Conservation (phyloP, 2,329 filamentous ascomycete genomes). For the Aspergillus sp. region DNA sequence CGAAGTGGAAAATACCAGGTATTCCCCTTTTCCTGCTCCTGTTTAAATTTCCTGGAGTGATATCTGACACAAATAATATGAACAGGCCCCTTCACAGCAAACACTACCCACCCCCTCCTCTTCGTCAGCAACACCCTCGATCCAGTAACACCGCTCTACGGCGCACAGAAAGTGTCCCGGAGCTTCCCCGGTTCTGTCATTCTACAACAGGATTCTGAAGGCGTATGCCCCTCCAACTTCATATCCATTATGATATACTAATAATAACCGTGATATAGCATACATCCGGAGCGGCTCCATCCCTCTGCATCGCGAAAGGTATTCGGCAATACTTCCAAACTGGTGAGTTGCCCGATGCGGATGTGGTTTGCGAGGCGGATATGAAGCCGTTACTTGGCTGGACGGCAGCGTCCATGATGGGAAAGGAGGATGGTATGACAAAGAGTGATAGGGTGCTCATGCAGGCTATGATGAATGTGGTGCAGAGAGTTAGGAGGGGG, state of each 20-base stretch:
- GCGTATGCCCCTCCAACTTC: slow-evolving; percentile 22
- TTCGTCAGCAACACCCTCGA: slow-evolving; percentile 53
- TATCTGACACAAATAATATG: not conserved
- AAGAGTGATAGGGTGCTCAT: not conserved
- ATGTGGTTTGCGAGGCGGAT: slow-evolving; percentile 31
- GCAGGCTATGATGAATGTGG: not conserved
- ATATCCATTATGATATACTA: not conserved
- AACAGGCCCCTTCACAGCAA: slow-evolving; percentile 21
- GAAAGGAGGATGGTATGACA: not conserved
- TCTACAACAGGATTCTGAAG: slow-evolving; percentile 40
- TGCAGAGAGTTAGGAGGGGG: not conserved
- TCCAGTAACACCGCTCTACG: slow-evolving; percentile 51
- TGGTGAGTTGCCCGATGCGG: slow-evolving; percentile 30
- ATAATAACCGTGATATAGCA: slow-evolving; percentile 15
- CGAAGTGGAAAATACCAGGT: slow-evolving; percentile 29
- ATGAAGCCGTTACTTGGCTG: slow-evolving; percentile 26
- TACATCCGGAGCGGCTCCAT: slow-evolving; percentile 29
- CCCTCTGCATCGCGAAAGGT: slow-evolving; percentile 28
- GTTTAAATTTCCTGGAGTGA: too few relatives aligned
- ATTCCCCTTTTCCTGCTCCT: not conserved
- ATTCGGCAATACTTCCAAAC: slow-evolving; percentile 39
- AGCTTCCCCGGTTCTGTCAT: slow-evolving; percentile 40
- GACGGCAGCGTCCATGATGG: not conserved
- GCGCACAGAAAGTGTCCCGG: slow-evolving; percentile 30
- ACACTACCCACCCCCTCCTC: slow-evolving; percentile 47